Base-by-base conservation (phyloP, 1,139 yeast genomes). In the Hansenula lynferdii region DNA sequence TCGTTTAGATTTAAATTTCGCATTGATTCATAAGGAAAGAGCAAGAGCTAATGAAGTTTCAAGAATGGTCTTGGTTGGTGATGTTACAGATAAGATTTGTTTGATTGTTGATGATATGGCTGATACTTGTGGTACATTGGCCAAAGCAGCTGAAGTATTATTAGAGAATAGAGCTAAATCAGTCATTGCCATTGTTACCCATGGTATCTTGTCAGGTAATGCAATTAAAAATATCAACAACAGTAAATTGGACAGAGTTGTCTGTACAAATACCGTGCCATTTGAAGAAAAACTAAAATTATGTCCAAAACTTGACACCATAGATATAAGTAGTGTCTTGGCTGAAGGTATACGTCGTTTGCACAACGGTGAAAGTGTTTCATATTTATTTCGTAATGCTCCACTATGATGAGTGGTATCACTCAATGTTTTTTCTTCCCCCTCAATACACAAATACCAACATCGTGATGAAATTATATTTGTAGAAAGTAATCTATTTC, bases 81-180 rank as follows among this genome's bases (percentile, higher is more conserved):
- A 92, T 61, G 98, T 92, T 28, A 68, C 82, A 10, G 83, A 81
- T 50, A 89, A 89, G 64, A 77, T 85, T 37, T 90, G 97, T 64
- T 73, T 92, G 42, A 77, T 92, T 50, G 95, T 92, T 32, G 98
- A 92, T 65, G 98, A 92, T 60, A 90, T 92, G 95, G 98, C 97
- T 35, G 98, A 92, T 60, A 92, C 98, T 18, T 92, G 97, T 67
- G 97, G 97, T 43, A 92, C 98, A 5, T 70, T 92, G 50, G 94
- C 90, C 45, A 92, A 90, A 66, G 97, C 98, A 30, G 96, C 97
- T 19, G 96, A 90, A 52, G 81, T 92, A 6, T 69, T 92, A 43
- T 63, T 90, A 45, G 85, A 80, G 35, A 84, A 89, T 56, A 82
- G 80, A 19, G 97, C 97, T 16, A 69, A 77, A 51, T 71, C 81